These are phyloP conservation scores for Stagonosporopsis tanaceti DNA, from an alignment of 2,329 filamentous ascomycete genomes.

Conservation along the genomic window DNA sequence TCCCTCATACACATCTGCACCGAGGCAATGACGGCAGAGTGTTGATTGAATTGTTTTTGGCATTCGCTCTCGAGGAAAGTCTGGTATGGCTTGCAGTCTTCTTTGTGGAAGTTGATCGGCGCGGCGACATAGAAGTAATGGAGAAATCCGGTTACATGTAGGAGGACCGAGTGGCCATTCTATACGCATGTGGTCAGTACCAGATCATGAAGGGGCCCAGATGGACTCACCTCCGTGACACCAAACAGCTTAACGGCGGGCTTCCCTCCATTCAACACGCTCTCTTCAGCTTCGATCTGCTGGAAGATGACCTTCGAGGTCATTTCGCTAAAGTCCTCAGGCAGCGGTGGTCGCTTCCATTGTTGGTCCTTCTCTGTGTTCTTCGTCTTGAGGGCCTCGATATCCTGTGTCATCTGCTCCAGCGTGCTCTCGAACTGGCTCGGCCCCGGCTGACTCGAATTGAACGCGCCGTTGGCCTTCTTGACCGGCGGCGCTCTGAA, in stretches of 20 bases:
- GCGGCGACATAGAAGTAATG: constrained; percentile 96
- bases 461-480: constrained; percentile 64
- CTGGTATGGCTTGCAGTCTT: constrained; percentile 81
- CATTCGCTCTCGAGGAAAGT: constrained; percentile 81
- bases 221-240: constrained; percentile 73
- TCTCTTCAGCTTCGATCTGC: constrained; percentile 94
- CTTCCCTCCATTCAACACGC: constrained; percentile 77
- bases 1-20: constrained; percentile 85
- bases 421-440: constrained; percentile 95
- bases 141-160: constrained; percentile 94
- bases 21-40: constrained; percentile 77
- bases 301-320: constrained; percentile 85
- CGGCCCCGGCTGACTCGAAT: constrained; percentile 79
- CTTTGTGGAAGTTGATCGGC: constrained; percentile 78
- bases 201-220: too few relatives aligned
- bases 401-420: constrained; percentile 95
- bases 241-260: constrained; percentile 91
- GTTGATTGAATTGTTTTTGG: constrained; percentile 61
- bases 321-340: constrained; percentile 65
- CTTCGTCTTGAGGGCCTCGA: constrained; percentile 81
- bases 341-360: constrained; percentile 76
- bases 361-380: constrained; percentile 93
- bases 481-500: constrained; percentile 70
- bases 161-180: constrained; percentile 85
- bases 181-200: constrained; percentile 38